Evolutionary conservation across 2,329 filamentous ascomycete genomes (phyloP).

Genomic region (Canariomyces notabilis): DNA sequence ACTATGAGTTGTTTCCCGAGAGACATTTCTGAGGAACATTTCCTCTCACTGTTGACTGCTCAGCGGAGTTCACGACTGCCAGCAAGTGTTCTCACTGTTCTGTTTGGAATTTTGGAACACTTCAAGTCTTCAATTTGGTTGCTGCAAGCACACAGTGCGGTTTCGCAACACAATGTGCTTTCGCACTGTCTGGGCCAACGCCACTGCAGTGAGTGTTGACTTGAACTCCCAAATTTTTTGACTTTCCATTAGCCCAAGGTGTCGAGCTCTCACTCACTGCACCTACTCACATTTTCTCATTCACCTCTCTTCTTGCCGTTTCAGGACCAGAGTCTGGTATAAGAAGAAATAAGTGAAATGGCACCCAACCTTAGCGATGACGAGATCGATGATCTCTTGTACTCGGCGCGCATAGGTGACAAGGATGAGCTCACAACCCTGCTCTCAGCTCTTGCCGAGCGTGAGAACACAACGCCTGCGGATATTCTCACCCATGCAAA

Average conservation of each 20-base stretch:
- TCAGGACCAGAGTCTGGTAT: too few species aligned
- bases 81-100: too few species aligned
- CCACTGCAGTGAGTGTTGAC: too few species aligned
- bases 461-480: conserved; percentile 55
- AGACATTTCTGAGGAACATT: too few species aligned
- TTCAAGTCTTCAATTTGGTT: too few species aligned
- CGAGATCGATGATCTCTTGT: conserved; percentile 86
- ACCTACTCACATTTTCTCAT: neutral
- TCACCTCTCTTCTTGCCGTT: neutral
- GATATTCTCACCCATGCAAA: conserved; percentile 65
- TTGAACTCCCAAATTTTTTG: conserved; percentile 12
- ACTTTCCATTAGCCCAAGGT: too few species aligned
- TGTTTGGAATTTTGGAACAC: too few species aligned
- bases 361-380: conserved; percentile 62
- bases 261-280: conserved; percentile 1
- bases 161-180: accelerated
- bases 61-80: too few species aligned
- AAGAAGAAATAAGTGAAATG: conserved; percentile 17
- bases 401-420: conserved; percentile 77
- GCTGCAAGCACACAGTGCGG: conserved; percentile 8
- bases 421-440: conserved; percentile 58
- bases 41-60: too few species aligned
- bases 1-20: too few species aligned
- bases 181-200: conserved; percentile 19
- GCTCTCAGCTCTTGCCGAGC: conserved; percentile 55